A percentile compares a stretch with the other conserved stretches of the same genome.
phyloP scores from a whole-genome alignment of 2,329 filamentous ascomycete species.

The Epichloe brachyelytri region DNA sequence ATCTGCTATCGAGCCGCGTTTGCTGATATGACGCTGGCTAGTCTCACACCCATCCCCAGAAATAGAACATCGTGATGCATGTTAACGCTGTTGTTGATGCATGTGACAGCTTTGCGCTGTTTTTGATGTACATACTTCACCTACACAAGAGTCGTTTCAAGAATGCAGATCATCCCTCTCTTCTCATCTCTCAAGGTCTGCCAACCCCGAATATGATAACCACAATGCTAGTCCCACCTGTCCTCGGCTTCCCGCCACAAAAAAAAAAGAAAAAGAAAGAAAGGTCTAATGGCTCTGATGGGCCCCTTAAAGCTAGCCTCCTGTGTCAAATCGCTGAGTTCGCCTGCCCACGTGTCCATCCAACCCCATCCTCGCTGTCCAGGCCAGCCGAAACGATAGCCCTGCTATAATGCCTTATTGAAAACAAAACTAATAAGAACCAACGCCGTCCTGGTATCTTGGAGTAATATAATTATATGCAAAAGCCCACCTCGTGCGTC shows the following conservation, averaged over 20 bases:
- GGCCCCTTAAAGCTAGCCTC: neutral
- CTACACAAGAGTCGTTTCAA: no score
- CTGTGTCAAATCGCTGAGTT: neutral
- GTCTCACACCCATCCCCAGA: no score
- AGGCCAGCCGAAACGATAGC: neutral
- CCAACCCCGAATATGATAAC: no score
- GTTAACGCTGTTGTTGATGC: no score
- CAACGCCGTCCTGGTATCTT: conserved; percentile 28
- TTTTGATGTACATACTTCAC: no score
- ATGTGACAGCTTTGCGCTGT: no score
- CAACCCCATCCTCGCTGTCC: neutral
- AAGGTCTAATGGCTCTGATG: neutral
- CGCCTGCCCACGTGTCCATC: conserved; percentile 1
- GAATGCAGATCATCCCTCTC: no score
- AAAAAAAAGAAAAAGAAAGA: neutral
- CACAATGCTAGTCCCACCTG: no score
- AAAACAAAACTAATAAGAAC: conserved; percentile 11
- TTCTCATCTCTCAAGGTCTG: no score
- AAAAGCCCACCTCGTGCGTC: neutral
- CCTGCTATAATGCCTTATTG: neutral
- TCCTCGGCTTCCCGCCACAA: neutral
- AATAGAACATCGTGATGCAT: no score
- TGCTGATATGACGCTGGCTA: no score
- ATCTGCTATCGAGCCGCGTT: neutral
- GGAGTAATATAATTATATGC: conserved; percentile 11